Percentiles rank a stretch among this genome's conserved stretches.
phyloP scores from a whole-genome alignment of 2,329 filamentous ascomycete genomes.

The Stachybotrys chartarum region DNA sequence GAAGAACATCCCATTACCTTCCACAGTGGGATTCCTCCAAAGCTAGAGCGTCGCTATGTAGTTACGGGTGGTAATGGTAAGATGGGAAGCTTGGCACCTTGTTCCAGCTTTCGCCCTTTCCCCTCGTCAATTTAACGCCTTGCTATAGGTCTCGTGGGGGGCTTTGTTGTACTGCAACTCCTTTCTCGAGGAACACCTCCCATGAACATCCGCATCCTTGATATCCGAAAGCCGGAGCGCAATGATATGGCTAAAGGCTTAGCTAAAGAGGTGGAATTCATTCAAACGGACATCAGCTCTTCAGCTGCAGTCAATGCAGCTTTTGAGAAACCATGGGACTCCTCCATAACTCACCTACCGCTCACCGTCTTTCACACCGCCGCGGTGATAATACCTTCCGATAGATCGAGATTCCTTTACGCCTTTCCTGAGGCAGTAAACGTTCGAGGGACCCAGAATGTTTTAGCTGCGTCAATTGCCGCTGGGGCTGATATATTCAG shows the following conservation, averaged over 20 bases:
- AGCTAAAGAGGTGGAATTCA: slow-evolving; percentile 29
- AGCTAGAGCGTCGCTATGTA: background rate
- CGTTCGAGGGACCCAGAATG: slow-evolving; percentile 37
- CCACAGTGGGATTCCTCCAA: background rate
- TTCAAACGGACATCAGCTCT: slow-evolving; percentile 41
- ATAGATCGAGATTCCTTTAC: slow-evolving; percentile 35
- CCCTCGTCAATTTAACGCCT: background rate
- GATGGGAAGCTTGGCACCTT: background rate
- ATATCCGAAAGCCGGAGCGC: slow-evolving; percentile 36
- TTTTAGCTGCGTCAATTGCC: slow-evolving; percentile 35
- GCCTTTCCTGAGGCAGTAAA: slow-evolving; percentile 38
- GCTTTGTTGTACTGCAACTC: slow-evolving; percentile 46
- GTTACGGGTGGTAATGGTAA: background rate
- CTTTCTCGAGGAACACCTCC: slow-evolving; percentile 42
- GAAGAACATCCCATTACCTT: background rate
- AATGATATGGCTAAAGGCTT: slow-evolving; percentile 29
- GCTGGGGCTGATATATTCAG: slow-evolving; percentile 40
- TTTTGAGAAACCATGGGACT: slow-evolving; percentile 38
- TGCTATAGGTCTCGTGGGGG: slow-evolving; percentile 36
- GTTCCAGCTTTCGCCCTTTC: background rate
- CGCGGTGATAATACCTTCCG: slow-evolving; percentile 40
- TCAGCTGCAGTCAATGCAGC: slow-evolving; percentile 31
- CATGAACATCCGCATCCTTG: slow-evolving; percentile 41
- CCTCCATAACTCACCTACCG: slow-evolving; percentile 28
- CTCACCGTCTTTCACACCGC: slow-evolving; percentile 50